Conservation (phyloP, 495 filamentous ascomycete species). For the Gamarada debralockiae region DNA sequence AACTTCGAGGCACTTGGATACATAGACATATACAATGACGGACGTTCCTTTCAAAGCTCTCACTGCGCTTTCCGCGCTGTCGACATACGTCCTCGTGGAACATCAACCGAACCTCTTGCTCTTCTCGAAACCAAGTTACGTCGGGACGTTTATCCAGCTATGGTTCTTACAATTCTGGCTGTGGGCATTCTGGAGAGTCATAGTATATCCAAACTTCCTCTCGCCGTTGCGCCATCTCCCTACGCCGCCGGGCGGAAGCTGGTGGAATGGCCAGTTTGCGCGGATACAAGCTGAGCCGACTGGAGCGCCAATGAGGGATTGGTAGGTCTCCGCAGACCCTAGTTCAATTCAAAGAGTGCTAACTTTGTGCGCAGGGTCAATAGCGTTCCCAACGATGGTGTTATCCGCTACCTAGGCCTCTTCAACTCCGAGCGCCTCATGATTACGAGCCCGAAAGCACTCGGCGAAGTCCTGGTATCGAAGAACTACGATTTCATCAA, state of each 20-base stretch:
- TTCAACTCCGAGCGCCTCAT: slow-evolving; percentile 72
- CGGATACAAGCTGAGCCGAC: slow-evolving; percentile 54
- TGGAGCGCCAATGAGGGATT: slow-evolving; percentile 59
- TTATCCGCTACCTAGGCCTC: slow-evolving; percentile 71
- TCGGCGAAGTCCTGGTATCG: slow-evolving; percentile 62
- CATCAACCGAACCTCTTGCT: slow-evolving; percentile 16
- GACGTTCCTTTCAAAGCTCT: slow-evolving; percentile 17
- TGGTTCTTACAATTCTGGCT: slow-evolving; percentile 20
- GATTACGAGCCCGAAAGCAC: slow-evolving; percentile 58
- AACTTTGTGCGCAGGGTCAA: slow-evolving; percentile 45
- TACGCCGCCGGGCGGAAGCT: slow-evolving; percentile 41
- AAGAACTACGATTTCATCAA: slow-evolving; percentile 81
- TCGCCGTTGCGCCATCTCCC: slow-evolving; percentile 69
- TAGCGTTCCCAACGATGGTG: slow-evolving; percentile 76
- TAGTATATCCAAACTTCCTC: slow-evolving; percentile 69
- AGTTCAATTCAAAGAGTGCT: slow-evolving; percentile 9
- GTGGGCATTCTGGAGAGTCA: slow-evolving; percentile 41
- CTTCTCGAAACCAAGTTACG: slow-evolving; percentile 16
- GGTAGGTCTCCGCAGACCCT: slow-evolving; percentile 24
- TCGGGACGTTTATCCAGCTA: slow-evolving; percentile 22
- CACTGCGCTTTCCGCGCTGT: slow-evolving; percentile 9
- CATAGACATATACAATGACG: slow-evolving; percentile 2
- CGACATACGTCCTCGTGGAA: slow-evolving; percentile 11
- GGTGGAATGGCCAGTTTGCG: slow-evolving; percentile 48
- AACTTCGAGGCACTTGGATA: not conserved